Evolutionary conservation across 2,329 filamentous ascomycete species (phyloP).

Genomic region (Fusarium caatingaense): DNA sequence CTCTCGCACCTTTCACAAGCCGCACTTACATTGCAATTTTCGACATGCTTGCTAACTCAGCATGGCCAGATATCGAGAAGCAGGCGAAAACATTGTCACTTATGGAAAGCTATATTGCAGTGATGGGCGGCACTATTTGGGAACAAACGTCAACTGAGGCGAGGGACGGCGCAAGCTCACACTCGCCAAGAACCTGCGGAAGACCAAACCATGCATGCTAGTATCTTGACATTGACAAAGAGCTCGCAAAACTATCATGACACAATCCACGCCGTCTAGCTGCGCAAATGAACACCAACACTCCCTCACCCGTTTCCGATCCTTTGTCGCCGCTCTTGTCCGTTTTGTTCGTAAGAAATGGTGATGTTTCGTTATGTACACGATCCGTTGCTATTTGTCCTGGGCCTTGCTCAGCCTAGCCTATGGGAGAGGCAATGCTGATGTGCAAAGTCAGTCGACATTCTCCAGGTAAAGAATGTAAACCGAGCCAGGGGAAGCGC

Average conservation of each 20-base stretch:
- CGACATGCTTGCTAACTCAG: too few species aligned
- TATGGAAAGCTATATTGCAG: background rate
- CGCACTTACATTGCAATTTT: background rate
- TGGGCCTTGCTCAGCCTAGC: constrained; percentile 11
- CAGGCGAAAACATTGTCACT: background rate
- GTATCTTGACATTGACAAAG: constrained; percentile 37
- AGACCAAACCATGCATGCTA: constrained; percentile 24
- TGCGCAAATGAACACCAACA: constrained; percentile 27
- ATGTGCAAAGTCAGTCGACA: constrained; percentile 7
- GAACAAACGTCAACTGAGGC: background rate
- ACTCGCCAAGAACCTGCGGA: background rate
- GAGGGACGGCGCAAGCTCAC: constrained; percentile 5
- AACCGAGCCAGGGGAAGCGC: constrained; percentile 19
- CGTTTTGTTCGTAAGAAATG: constrained; percentile 38
- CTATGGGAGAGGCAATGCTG: background rate
- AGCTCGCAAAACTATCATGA: constrained; percentile 42
- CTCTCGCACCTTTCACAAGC: background rate
- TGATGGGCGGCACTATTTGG: background rate
- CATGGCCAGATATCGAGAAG: constrained; percentile 8
- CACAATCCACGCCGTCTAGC: constrained; percentile 41
- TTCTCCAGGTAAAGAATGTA: constrained; percentile 8
- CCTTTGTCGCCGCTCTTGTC: constrained; percentile 26
- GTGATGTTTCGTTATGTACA: constrained; percentile 44
- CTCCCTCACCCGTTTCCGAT: constrained; percentile 18
- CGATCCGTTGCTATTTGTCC: constrained; percentile 30